phyloP scores from a whole-genome alignment of 345 rosid genomes.

The Capsella bursapastoris region DNA sequence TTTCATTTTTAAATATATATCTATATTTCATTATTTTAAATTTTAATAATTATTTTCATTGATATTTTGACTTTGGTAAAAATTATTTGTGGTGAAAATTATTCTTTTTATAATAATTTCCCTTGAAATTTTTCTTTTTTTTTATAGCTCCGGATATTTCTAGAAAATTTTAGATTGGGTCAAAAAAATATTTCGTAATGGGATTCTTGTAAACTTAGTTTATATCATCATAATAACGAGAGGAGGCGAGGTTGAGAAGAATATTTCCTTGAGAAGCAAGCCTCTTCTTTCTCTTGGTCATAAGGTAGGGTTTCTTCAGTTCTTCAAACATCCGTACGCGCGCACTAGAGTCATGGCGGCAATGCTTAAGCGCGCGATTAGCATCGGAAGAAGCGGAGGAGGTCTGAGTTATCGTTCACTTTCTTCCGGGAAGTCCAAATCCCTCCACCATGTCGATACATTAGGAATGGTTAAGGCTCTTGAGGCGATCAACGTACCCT shows the following conservation, averaged over 20 bases:
- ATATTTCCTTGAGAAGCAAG: neutral
- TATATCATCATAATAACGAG: neutral
- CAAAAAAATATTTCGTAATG: neutral
- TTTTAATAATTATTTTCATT: no score
- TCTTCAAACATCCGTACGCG: neutral
- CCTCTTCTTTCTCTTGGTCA: neutral
- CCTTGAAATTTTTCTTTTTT: no score
- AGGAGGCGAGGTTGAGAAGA: neutral
- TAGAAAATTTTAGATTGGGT: no score
- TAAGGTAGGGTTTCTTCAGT: neutral
- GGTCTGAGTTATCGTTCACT: slow-evolving; percentile 1
- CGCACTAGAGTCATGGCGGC: slow-evolving; percentile 1
- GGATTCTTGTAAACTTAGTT: neutral
- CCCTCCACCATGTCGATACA: neutral
- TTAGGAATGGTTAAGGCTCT: neutral
- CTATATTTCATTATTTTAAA: no score
- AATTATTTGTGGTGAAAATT: no score
- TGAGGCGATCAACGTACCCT: neutral
- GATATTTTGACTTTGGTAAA: no score
- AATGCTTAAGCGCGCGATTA: neutral
- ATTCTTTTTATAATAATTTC: no score
- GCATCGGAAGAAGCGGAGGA: neutral
- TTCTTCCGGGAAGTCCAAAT: neutral
- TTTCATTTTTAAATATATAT: no score
- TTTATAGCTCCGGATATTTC: no score